A percentile compares a stretch with the other conserved stretches of the same genome.
Conservation (phyloP, 805 yeast genomes). For the Priceomyces melissophilus region DNA sequence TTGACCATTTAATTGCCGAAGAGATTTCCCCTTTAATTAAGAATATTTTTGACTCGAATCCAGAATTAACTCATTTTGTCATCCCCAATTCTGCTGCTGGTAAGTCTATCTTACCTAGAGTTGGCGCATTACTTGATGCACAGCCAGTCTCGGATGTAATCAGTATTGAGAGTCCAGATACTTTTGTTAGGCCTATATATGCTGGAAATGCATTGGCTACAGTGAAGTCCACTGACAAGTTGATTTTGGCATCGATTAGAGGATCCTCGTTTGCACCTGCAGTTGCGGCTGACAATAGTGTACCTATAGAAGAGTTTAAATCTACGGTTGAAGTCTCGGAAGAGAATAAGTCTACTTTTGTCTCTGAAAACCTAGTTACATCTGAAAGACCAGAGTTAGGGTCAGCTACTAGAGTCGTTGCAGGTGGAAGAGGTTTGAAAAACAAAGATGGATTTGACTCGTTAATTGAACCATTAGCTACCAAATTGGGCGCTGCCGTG, state of each 20-base stretch:
- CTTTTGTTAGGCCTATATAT: slow-evolving; percentile 89
- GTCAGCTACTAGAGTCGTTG: slow-evolving; percentile 74
- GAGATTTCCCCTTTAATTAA: slow-evolving; percentile 66
- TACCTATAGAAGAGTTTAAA: slow-evolving; percentile 49
- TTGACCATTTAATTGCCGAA: slow-evolving; percentile 77
- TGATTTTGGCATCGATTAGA: slow-evolving; percentile 74
- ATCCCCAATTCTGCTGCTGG: slow-evolving; percentile 86
- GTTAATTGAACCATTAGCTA: slow-evolving; percentile 79
- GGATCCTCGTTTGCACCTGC: slow-evolving; percentile 65
- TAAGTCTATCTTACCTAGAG: slow-evolving; percentile 79
- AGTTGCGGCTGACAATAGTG: slow-evolving; percentile 32
- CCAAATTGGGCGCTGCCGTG: slow-evolving; percentile 80
- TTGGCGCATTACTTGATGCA: slow-evolving; percentile 77
- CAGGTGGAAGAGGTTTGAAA: slow-evolving; percentile 95
- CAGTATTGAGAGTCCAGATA: slow-evolving; percentile 59
- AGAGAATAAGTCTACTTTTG: slow-evolving; percentile 53
- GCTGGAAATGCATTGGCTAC: slow-evolving; percentile 94
- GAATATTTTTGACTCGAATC: slow-evolving; percentile 38
- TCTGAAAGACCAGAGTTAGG: slow-evolving; percentile 90
- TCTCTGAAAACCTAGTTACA: slow-evolving; percentile 68
- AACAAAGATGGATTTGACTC: slow-evolving; percentile 82
- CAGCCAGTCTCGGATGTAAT: slow-evolving; percentile 87
- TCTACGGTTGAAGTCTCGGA: slow-evolving; percentile 26
- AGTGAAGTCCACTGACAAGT: slow-evolving; percentile 63
- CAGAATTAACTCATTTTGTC: slow-evolving; percentile 63